A percentile compares a stretch with the other conserved stretches of the same genome.
These are phyloP conservation scores for Isabelozyma rhagii DNA, from an alignment of 805 yeast genomes.

Conservation along the genomic window DNA sequence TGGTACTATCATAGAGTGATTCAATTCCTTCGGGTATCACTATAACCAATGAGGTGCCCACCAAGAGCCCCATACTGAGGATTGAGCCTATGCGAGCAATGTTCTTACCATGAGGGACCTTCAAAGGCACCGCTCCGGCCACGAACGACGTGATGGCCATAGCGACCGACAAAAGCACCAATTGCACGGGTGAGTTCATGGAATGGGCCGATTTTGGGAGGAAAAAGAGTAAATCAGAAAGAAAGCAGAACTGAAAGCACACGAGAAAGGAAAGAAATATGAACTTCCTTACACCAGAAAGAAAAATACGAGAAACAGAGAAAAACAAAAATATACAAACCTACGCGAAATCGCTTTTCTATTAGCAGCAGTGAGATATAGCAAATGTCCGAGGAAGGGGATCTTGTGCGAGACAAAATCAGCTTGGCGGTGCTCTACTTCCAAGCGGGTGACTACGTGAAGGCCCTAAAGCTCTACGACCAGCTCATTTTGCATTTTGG, in stretches of 20 bases:
- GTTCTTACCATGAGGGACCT: slow-evolving; percentile 5
- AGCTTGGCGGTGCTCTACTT: slow-evolving; percentile 29
- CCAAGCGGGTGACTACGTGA: slow-evolving; percentile 21
- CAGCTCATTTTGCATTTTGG: slow-evolving; percentile 18
- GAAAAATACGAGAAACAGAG: too few species aligned
- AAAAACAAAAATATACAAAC: neutral
- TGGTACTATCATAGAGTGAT: slow-evolving; percentile 26
- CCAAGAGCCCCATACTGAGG: slow-evolving; percentile 57
- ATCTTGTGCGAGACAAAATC: slow-evolving; percentile 24
- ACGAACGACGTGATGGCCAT: slow-evolving; percentile 17
- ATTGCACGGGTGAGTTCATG: neutral
- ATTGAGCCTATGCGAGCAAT: slow-evolving; percentile 40
- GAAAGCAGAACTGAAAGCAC: too few species aligned
- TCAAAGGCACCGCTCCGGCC: slow-evolving; percentile 16
- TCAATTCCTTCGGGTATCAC: slow-evolving; percentile 68
- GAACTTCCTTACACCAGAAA: too few species aligned
- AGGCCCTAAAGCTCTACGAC: slow-evolving; percentile 26
- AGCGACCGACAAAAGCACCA: slow-evolving; percentile 7
- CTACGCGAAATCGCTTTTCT: neutral
- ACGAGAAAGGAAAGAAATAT: too few species aligned
- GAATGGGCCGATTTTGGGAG: too few species aligned
- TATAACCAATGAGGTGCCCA: slow-evolving; percentile 57
- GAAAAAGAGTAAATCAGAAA: too few species aligned
- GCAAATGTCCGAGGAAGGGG: slow-evolving; percentile 12
- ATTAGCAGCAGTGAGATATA: neutral